These are phyloP conservation scores for Penicillium turbatum DNA, from an alignment of 495 filamentous ascomycete species.

Conservation along the genomic window DNA sequence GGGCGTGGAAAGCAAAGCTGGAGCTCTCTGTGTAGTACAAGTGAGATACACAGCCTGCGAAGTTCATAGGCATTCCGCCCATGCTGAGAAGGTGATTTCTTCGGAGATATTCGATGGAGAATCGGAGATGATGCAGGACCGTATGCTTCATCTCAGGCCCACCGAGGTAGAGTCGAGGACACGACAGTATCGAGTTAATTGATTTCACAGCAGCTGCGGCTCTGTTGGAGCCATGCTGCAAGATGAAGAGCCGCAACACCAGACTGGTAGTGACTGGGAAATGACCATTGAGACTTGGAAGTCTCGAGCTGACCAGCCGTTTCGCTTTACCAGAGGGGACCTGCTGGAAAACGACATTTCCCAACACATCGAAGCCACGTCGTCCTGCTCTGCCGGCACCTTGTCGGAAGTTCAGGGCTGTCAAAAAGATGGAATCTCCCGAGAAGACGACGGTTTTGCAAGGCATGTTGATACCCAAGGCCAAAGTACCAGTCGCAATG, in stretches of 20 bases:
- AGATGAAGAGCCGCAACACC: conserved; percentile 61
- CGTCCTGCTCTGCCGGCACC: conserved; percentile 72
- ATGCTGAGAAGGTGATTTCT: conserved; percentile 58
- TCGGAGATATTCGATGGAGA: conserved; percentile 75
- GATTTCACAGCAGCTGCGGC: conserved; percentile 56
- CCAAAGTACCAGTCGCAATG: conserved; percentile 71
- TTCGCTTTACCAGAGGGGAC: conserved; percentile 51
- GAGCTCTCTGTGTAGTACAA: conserved; percentile 70
- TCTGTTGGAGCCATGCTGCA: conserved; percentile 60
- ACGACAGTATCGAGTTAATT: conserved; percentile 62
- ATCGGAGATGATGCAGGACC: conserved; percentile 69
- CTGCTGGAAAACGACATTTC: conserved; percentile 73
- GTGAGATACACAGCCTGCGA: conserved; percentile 61
- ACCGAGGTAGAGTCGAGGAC: conserved; percentile 64
- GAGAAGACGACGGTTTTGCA: conserved; percentile 76
- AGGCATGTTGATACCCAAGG: conserved; percentile 80
- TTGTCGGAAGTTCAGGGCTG: conserved; percentile 71
- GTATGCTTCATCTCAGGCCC: conserved; percentile 57
- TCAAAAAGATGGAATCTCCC: conserved; percentile 67
- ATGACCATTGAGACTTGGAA: conserved; percentile 71
- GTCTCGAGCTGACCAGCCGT: conserved; percentile 62
- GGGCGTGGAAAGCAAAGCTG: conserved; percentile 68
- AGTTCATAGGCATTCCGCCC: conserved; percentile 61
- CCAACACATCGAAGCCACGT: conserved; percentile 74
- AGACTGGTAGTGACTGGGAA: conserved; percentile 73